Conservation (phyloP, 1,139 yeast genomes). For the Geotrichum carabidarum region DNA sequence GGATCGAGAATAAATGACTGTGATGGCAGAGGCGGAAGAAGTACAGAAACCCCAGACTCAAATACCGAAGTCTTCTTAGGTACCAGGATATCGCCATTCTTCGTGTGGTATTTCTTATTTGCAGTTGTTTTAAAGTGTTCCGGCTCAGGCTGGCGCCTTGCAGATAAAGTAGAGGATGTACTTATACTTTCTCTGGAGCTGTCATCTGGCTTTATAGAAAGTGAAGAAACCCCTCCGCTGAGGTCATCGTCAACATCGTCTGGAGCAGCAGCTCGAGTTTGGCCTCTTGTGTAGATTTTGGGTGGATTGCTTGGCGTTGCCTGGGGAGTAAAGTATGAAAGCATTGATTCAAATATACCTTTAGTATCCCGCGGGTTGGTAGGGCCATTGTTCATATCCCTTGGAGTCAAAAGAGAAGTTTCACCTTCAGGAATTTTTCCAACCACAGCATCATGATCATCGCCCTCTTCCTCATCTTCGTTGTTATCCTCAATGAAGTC, state of each 20-base stretch:
- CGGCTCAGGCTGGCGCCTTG: not conserved
- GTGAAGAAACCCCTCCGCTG: slow-evolving; percentile 20
- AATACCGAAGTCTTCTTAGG: slow-evolving; percentile 73
- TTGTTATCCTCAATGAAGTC: not conserved
- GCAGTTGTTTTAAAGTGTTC: slow-evolving; percentile 4
- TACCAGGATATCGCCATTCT: slow-evolving; percentile 22
- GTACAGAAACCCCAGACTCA: slow-evolving; percentile 74
- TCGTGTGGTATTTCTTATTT: not conserved
- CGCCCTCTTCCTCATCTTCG: slow-evolving; percentile 2
- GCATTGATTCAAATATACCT: slow-evolving; percentile 21
- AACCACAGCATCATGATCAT: slow-evolving; percentile 19
- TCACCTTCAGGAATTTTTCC: slow-evolving; percentile 39
- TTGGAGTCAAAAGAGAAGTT: slow-evolving; percentile 21
- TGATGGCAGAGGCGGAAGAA: slow-evolving; percentile 86
- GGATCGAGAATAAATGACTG: slow-evolving; percentile 66
- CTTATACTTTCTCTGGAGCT: not conserved
- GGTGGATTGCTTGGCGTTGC: slow-evolving; percentile 31
- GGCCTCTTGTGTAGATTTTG: slow-evolving; percentile 35
- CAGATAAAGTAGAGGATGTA: not conserved
- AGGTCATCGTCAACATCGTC: slow-evolving; percentile 24
- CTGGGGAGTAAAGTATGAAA: slow-evolving; percentile 36
- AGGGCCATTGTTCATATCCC: slow-evolving; percentile 7
- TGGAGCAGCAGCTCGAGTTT: slow-evolving; percentile 27
- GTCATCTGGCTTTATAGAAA: not conserved
- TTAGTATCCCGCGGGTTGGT: slow-evolving; percentile 5